These are phyloP conservation scores for Saccharum hybrid DNA, from an alignment of 202 grass and related monocot species.

Conservation along the genomic window DNA sequence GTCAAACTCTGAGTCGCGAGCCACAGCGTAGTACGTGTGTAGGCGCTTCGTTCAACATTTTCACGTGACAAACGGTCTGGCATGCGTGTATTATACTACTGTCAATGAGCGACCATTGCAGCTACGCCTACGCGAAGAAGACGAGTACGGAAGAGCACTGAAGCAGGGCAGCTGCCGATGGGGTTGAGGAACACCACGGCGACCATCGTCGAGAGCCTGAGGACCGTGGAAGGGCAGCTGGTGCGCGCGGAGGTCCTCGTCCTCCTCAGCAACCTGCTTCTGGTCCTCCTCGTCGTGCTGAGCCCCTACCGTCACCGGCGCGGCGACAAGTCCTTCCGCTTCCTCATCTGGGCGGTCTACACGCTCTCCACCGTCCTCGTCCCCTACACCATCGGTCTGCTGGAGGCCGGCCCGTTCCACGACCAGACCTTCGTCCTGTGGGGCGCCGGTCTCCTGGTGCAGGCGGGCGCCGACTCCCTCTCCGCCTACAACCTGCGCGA, in stretches of 20 bases:
- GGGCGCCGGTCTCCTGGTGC: slow-evolving; percentile 30
- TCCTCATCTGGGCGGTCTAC: slow-evolving; percentile 26
- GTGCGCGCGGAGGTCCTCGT: slow-evolving; percentile 21
- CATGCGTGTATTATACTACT: neutral
- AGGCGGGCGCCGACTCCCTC: slow-evolving; percentile 19
- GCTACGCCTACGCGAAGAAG: neutral
- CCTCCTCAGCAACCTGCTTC: slow-evolving; percentile 34
- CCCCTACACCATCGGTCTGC: slow-evolving; percentile 33
- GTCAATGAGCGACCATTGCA: neutral
- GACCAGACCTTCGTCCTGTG: slow-evolving; percentile 33
- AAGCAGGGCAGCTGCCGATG: neutral
- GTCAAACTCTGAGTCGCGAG: neutral
- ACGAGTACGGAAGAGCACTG: neutral
- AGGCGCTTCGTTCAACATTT: neutral
- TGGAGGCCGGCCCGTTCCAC: slow-evolving; percentile 31
- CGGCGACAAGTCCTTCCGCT: slow-evolving; percentile 19
- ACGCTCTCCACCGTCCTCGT: slow-evolving; percentile 18
- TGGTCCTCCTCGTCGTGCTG: neutral
- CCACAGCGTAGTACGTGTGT: neutral
- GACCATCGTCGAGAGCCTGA: neutral
- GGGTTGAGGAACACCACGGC: slow-evolving; percentile 21
- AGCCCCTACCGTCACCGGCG: neutral
- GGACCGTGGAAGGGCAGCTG: slow-evolving; percentile 20
- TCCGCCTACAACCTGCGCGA: slow-evolving; percentile 29
- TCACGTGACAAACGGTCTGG: neutral